Evolutionary conservation across 1,139 yeast species (phyloP), one percentile per base, ranked within the genome.

Genomic region (Zygosaccharomyces pseudobailii): DNA sequence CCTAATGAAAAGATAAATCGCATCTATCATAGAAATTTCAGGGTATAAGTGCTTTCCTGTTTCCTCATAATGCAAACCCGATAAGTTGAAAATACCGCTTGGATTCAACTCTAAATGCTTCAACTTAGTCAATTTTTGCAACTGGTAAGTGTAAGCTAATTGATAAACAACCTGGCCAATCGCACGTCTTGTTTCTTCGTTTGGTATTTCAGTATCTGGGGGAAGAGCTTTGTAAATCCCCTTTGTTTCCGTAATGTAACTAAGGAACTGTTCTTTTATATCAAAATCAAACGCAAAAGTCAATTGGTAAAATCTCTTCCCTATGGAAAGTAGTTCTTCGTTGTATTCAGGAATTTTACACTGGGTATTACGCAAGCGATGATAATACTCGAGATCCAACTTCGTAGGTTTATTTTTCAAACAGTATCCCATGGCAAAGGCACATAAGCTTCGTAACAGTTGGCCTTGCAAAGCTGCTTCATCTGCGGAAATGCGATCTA

Each of bases 271-370:
- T 1, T 61, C 62, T 8, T 67, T 65, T 30, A 82, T 66, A 45
- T 82, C 79, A 44, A 88, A 60, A 63, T 89, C 97, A 40, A 58
- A 53, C 2, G 65, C 54, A 24, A 48, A 40, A 2, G 57, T 54
- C 27, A 59, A 35, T 35, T 59, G 57, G 34, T 53, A 61, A 24
- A 45, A 55, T 24, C 62, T 52, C 4, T 52, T 49, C 38, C 47
- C 52, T n/a, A 55, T 35, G 8, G 53, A 56, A 9, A 42, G 65
- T 73, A 77, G 10, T 10, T 46, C 46, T n/a, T 48, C 45, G 35
- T 51, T 48, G 38, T 40, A 53, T 6, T 32, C 40, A 4, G 43
- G 9, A n/a, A 42, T 23, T 8, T 44, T 23, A 13, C 35, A 38
- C 31, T 43, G 32, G 7, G 28, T 45, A 2, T 47, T 43, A 6